Conservation (phyloP, 2,329 filamentous ascomycete genomes). For the Emergomyces pasteurianus region DNA sequence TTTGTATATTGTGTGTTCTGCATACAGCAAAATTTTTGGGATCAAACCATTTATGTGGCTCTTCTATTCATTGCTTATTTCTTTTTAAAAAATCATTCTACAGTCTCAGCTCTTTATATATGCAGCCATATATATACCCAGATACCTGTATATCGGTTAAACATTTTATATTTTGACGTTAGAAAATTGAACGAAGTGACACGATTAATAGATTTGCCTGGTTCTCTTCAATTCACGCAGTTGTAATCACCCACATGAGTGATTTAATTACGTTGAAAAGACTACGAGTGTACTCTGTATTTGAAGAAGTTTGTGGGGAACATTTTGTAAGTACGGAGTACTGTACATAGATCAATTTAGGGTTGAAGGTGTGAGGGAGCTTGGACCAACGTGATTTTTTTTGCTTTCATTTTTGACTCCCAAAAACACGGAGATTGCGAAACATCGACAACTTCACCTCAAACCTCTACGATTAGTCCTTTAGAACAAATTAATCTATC, state of each 20-base stretch:
- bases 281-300: too few relatives aligned
- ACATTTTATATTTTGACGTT: not conserved
- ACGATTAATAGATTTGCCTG: too few relatives aligned
- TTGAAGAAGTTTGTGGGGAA: too few relatives aligned
- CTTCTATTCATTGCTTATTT: not conserved
- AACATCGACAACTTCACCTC: not conserved
- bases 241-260: too few relatives aligned
- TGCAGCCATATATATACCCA: not conserved
- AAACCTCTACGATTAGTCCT: not conserved
- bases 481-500: not conserved
- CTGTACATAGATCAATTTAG: too few relatives aligned
- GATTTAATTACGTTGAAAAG: too few relatives aligned
- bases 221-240: too few relatives aligned
- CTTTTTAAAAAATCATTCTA: too few relatives aligned
- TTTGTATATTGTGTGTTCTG: too few relatives aligned
- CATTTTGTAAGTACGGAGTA: too few relatives aligned
- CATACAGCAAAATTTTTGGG: not conserved
- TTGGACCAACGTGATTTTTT: not conserved
- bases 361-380: too few relatives aligned
- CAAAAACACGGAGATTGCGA: not conserved
- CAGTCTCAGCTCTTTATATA: not conserved
- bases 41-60: not conserved
- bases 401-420: not conserved
- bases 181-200: too few relatives aligned
- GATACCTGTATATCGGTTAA: not conserved